Evolutionary conservation across 192 early-diverging fungal species (phyloP).

Genomic region (Pilaira anomala): DNA sequence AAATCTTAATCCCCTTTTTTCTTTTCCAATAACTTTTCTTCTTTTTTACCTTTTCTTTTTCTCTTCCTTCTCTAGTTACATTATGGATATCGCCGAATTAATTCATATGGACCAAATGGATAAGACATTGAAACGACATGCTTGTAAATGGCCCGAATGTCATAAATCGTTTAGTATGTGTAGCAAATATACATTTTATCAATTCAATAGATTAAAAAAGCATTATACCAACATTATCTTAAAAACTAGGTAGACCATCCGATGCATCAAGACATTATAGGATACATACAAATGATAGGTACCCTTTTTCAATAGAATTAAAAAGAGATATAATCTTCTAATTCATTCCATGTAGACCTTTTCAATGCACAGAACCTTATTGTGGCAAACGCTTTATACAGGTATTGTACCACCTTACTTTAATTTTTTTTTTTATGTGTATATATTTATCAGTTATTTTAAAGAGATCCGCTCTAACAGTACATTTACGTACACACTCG

Average conservation of each 20-base stretch:
- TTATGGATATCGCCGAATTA: conserved; percentile 58
- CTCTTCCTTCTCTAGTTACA: background rate
- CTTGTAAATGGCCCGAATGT: conserved; percentile 60
- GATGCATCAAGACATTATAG: conserved; percentile 71
- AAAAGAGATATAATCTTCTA: too few species aligned
- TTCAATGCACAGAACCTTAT: conserved; percentile 52
- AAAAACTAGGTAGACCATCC: conserved; percentile 38
- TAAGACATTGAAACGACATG: conserved; percentile 44
- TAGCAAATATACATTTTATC: background rate
- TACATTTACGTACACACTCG: conserved; percentile 73
- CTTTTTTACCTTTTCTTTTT: background rate
- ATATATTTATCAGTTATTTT: background rate
- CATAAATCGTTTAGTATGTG: conserved; percentile 65
- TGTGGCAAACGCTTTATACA: conserved; percentile 80
- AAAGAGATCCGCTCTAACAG: conserved; percentile 72
- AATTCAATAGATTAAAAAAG: background rate
- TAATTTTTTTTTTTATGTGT: too few species aligned
- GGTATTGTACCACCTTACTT: conserved; percentile 11
- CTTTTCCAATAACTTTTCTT: background rate
- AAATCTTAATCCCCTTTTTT: too few species aligned
- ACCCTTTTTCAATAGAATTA: too few species aligned
- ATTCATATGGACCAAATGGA: conserved; percentile 44
- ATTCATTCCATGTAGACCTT: conserved; percentile 47
- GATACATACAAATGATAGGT: conserved; percentile 75
- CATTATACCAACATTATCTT: background rate